Percentiles rank a stretch among this genome's conserved stretches.
Conservation (phyloP, 371 early-diverging fungal species). For the Amoeboradix gromovi region DNA sequence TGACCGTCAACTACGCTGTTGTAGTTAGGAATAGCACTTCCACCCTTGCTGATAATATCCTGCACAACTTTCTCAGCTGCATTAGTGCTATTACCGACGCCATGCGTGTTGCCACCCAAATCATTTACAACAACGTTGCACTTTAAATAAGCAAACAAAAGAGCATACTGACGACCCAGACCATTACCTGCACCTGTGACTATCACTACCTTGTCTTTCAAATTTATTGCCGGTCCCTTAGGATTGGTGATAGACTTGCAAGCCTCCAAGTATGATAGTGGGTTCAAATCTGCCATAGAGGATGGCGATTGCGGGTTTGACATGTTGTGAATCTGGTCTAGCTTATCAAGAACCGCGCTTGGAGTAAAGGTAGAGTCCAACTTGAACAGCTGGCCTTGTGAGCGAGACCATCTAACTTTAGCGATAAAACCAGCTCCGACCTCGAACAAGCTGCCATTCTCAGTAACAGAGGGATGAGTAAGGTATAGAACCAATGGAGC, state of each 20-base stretch:
- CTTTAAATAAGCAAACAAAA: slow-evolving; percentile 35
- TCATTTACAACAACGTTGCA: slow-evolving; percentile 64
- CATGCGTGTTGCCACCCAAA: slow-evolving; percentile 28
- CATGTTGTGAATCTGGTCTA: not conserved
- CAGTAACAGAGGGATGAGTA: slow-evolving; percentile 51
- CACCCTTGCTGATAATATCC: slow-evolving; percentile 64
- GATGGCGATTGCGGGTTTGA: slow-evolving; percentile 1
- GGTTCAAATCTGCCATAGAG: not conserved
- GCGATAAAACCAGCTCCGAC: slow-evolving; percentile 76
- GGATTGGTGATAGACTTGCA: not conserved
- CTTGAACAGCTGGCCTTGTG: slow-evolving; percentile 65
- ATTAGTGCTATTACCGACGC: slow-evolving; percentile 6
- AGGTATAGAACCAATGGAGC: slow-evolving; percentile 69
- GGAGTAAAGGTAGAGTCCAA: slow-evolving; percentile 60
- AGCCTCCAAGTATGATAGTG: no score
- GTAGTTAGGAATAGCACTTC: slow-evolving; percentile 86
- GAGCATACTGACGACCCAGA: slow-evolving; percentile 59
- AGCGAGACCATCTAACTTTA: slow-evolving; percentile 75
- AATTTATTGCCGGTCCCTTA: not conserved
- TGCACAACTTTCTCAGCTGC: slow-evolving; percentile 87
- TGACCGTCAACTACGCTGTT: slow-evolving; percentile 85
- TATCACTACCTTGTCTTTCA: slow-evolving; percentile 52
- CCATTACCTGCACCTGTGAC: slow-evolving; percentile 71
- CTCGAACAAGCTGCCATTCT: slow-evolving; percentile 64
- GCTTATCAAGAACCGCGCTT: slow-evolving; percentile 7